Percentiles rank a stretch among this genome's conserved stretches.
phyloP scores from a whole-genome alignment of 192 early-diverging fungal species.

The Entomortierella lignicola region DNA sequence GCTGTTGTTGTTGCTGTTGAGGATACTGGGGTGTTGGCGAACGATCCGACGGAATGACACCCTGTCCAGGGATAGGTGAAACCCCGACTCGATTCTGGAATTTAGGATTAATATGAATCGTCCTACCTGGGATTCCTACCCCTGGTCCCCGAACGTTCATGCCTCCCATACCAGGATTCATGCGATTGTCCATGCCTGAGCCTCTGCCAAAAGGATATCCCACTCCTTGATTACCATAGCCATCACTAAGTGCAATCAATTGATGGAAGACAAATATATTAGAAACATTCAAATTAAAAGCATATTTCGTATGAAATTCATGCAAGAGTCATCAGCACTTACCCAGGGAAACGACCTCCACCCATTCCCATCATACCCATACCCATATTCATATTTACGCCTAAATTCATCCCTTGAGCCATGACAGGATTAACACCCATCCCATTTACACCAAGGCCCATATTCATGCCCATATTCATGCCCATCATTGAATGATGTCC shows the following conservation, averaged over 20 bases:
- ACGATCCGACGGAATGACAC: not conserved
- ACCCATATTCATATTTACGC: conserved; percentile 24
- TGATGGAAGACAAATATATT: not conserved
- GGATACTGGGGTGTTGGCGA: not conserved
- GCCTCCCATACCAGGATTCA: conserved; percentile 16
- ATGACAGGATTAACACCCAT: conserved; percentile 12
- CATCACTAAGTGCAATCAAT: conserved; percentile 5
- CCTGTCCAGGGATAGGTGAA: not conserved
- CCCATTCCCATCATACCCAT: conserved; percentile 41
- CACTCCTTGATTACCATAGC: conserved; percentile 35
- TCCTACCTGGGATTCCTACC: conserved; percentile 20
- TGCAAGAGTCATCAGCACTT: not conserved
- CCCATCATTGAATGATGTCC: conserved; percentile 15
- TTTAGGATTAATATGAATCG: conserved; percentile 51
- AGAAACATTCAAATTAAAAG: not conserved
- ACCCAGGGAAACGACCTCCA: conserved; percentile 19
- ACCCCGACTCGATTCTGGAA: conserved; percentile 35
- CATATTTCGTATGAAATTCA: not conserved
- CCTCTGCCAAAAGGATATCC: conserved; percentile 10
- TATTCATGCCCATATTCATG: conserved; percentile 30
- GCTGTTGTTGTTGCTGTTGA: conserved; percentile 16
- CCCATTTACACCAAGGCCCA: conserved; percentile 17
- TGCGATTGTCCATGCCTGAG: conserved; percentile 10
- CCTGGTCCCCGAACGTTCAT: conserved; percentile 9
- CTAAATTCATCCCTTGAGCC: conserved; percentile 22